Evolutionary conservation across 768 basidiomycete species (phyloP).

Genomic region (Lactarius akahatsu): DNA sequence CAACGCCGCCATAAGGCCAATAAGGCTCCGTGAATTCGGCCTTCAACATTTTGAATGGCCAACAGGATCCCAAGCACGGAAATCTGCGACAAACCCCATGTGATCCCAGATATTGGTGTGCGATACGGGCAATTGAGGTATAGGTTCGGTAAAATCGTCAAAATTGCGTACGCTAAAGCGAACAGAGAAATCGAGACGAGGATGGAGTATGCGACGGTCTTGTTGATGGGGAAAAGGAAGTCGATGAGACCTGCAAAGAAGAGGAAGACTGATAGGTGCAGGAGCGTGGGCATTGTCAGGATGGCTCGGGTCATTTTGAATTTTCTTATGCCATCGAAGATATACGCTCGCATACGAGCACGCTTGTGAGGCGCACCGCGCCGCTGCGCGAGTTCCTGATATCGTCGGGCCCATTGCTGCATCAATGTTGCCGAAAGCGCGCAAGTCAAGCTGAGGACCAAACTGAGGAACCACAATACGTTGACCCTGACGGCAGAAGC

Average conservation of each 20-base stretch:
- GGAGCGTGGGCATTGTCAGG: background rate
- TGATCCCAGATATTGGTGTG: background rate
- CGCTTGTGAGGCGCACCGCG: background rate
- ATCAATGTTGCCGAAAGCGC: conserved; percentile 5
- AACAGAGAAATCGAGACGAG: conserved; percentile 10
- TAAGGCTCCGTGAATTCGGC: background rate
- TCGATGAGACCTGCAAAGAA: conserved; percentile 21
- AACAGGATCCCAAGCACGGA: background rate
- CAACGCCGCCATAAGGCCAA: background rate
- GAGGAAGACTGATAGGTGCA: conserved; percentile 19
- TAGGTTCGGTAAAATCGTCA: background rate
- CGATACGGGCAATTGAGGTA: background rate
- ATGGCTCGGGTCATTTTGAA: background rate
- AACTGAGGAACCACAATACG: conserved; percentile 17
- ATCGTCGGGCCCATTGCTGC: conserved; percentile 2
- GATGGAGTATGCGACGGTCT: conserved; percentile 12
- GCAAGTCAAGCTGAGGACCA: conserved; percentile 10
- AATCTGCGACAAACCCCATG: background rate
- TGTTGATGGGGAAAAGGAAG: conserved; percentile 19
- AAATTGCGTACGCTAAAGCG: background rate
- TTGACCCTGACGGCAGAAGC: conserved; percentile 20
- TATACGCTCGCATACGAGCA: background rate
- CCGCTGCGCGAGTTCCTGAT: background rate
- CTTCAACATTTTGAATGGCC: background rate
- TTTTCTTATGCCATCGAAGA: background rate